Evolutionary conservation across 2,329 filamentous ascomycete genomes (phyloP).

Genomic region (Pleomassaria siparia): DNA sequence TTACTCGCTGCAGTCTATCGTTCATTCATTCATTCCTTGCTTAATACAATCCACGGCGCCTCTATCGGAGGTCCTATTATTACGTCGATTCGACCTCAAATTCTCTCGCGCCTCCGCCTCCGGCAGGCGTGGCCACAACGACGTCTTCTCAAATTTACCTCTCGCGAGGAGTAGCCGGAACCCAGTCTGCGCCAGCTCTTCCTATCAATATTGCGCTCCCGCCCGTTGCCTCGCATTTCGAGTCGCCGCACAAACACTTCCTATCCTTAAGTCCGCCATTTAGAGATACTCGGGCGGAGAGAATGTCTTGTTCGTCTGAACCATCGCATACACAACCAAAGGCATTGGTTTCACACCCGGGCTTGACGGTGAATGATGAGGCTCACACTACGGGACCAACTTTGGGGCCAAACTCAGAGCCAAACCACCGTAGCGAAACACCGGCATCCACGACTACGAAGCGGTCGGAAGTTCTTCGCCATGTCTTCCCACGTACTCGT

Average conservation of each 20-base stretch:
- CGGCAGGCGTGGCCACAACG: constrained; percentile 33
- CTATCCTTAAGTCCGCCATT: constrained; percentile 15
- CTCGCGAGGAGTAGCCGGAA: constrained; percentile 47
- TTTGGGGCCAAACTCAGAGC: neutral
- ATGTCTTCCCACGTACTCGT: constrained; percentile 24
- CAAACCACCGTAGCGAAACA: neutral
- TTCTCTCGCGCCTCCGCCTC: constrained; percentile 2
- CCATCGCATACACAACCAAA: constrained; percentile 2
- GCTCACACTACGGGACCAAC: neutral
- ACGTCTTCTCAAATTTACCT: constrained; percentile 54
- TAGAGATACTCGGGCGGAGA: constrained; percentile 2
- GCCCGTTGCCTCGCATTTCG: constrained; percentile 16
- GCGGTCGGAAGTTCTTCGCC: constrained; percentile 25
- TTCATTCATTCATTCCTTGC: constrained; percentile 14
- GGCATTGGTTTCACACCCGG: neutral
- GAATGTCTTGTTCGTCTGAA: constrained; percentile 12
- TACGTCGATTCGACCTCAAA: neutral
- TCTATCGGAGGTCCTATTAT: neutral
- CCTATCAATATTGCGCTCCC: constrained; percentile 17
- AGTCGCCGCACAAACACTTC: constrained; percentile 17
- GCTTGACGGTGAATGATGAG: neutral
- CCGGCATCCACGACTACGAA: constrained; percentile 8
- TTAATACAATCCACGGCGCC: neutral
- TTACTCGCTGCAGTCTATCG: neutral
- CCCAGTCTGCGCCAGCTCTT: constrained; percentile 31